Evolutionary conservation across 306 rosid genomes (phyloP), one percentile per base, ranked within the genome.

Genomic region (Acacia melanoxylon): DNA sequence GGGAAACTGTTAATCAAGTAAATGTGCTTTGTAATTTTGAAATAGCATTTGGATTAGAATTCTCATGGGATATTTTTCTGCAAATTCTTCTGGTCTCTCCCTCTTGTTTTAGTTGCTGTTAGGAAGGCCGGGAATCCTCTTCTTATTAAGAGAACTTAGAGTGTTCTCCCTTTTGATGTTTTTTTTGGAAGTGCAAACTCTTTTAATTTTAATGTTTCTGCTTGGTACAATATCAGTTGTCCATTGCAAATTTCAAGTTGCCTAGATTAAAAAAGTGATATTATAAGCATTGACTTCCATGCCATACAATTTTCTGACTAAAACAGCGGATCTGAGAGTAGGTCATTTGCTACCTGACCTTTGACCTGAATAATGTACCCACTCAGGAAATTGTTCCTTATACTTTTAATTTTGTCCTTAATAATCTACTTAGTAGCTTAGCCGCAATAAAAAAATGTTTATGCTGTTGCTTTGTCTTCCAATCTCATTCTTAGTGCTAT

Each of bases 1-100:
- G 49, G 79, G 44, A 74, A 74, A 66, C 83, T 81, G 81, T 42
- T 27, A 41, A 29, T 68, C 54, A 51, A 54, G 65, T 63, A 52
- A 17, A 6, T 72, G n/a, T 56, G 16, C 63, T 19, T n/a, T 56
- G 70, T 65, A 69, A 69, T 27, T 45, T 69, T 15, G 45, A 19
- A 88, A 69, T 79, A 46, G 67, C 41, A 76, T 78, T 56, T 83
- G 70, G 68, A 77, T 73, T 62, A 61, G 72, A 82, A 58, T 83
- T 68, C 16, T 72, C 54, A 46, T 67, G 24, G 56, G 76, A 19
- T 80, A 63, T 62, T 71, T 83, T 40, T 68, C 37, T 65, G 65
- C 48, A 45, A 66, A 69, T 66, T 56, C 77, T 70, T 72, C 44
- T 65, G 58, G 58, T 86, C 33, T 70, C 44, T 62, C 35, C 40